Evolutionary conservation across 306 rosid species (phyloP).

Genomic region (Quercus aquifolioides): DNA sequence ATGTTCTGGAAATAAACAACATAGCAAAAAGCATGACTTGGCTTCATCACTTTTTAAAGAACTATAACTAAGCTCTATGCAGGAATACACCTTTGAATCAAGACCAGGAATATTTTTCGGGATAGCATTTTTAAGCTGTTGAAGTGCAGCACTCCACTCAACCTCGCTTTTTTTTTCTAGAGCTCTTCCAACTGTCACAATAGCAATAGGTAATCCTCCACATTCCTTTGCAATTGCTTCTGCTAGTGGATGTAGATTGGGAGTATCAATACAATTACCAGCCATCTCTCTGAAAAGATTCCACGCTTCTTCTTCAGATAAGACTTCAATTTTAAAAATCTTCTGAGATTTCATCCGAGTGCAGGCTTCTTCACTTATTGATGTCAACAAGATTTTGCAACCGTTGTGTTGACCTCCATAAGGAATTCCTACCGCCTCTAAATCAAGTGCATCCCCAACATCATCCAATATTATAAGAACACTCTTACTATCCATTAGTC

Average conservation of each 20-base stretch:
- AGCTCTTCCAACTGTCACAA: slow-evolving; percentile 29
- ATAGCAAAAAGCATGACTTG: slow-evolving; percentile 14
- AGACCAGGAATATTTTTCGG: too few relatives aligned
- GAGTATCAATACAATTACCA: background rate
- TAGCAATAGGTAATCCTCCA: slow-evolving; percentile 38
- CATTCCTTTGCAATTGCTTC: slow-evolving; percentile 27
- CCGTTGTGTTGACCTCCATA: background rate
- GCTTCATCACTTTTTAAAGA: slow-evolving; percentile 14
- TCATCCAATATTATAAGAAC: slow-evolving; percentile 38
- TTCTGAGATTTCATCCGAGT: slow-evolving; percentile 8
- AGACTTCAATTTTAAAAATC: background rate
- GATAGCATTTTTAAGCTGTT: slow-evolving; percentile 2
- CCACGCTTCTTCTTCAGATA: slow-evolving; percentile 11
- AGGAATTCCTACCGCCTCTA: slow-evolving; percentile 28
- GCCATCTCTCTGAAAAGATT: slow-evolving; percentile 13
- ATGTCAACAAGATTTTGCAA: slow-evolving; percentile 35
- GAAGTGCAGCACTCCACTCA: slow-evolving; percentile 21
- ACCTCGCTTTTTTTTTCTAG: background rate
- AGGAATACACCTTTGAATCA: background rate
- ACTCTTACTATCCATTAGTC: background rate
- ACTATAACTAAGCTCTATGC: slow-evolving; percentile 8
- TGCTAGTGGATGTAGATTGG: background rate
- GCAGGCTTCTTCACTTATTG: slow-evolving; percentile 17
- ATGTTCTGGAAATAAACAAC: slow-evolving; percentile 25
- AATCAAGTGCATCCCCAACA: slow-evolving; percentile 28